phyloP scores from a whole-genome alignment of 345 rosid genomes.

The Stellera chamaejasme region DNA sequence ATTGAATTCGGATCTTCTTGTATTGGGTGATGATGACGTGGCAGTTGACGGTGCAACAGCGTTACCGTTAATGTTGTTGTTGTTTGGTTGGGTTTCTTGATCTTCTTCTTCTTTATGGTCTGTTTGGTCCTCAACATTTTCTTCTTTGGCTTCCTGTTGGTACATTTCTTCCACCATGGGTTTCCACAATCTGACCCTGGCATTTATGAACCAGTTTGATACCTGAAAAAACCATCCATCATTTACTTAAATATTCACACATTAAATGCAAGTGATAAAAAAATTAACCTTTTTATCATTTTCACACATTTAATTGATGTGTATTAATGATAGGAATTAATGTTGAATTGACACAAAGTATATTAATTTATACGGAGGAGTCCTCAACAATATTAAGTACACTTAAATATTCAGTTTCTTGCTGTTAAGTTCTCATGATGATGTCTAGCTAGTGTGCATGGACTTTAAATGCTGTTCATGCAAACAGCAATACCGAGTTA shows the following conservation, averaged over 20 bases:
- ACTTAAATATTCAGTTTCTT: conserved; percentile 12
- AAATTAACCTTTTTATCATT: too few relatives aligned
- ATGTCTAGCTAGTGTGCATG: too few relatives aligned
- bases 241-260: too few relatives aligned
- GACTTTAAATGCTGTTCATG: too few relatives aligned
- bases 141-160: conserved; percentile 76
- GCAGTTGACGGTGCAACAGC: conserved; percentile 34
- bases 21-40: conserved; percentile 20
- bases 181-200: conserved; percentile 98
- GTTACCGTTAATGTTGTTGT: conserved; percentile 24
- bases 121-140: conserved; percentile 7
- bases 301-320: too few relatives aligned
- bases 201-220: conserved; percentile 97
- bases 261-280: too few relatives aligned
- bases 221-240: conserved; percentile 36
- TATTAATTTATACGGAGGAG: too few relatives aligned
- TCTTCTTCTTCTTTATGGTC: conserved; percentile 25
- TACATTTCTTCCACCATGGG: conserved; percentile 99
- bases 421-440: too few relatives aligned
- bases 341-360: too few relatives aligned
- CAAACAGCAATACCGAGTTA: too few relatives aligned
- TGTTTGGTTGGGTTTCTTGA: conserved; percentile 18
- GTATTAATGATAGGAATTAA: too few relatives aligned
- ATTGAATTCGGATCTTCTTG: conserved; percentile 53
- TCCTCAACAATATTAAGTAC: too few relatives aligned